Percentiles rank a stretch among this genome's conserved stretches.
Conservation (phyloP, 345 rosid species). For the Hibiscus tridactylites region DNA sequence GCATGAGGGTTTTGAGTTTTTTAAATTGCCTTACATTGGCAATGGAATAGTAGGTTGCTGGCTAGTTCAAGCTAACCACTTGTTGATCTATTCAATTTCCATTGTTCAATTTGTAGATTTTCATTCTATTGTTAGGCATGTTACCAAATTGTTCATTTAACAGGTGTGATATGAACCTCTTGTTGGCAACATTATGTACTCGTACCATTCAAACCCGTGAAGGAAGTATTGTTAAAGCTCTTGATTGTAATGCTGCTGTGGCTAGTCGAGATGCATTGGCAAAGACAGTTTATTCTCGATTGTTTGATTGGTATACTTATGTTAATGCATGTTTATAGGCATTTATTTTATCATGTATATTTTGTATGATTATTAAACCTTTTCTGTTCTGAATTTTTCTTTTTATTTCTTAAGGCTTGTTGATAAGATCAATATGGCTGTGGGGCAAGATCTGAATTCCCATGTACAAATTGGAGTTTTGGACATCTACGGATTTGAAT, state of each 20-base stretch:
- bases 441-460: constrained; percentile 82
- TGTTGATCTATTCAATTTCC: neutral
- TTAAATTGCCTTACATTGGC: neutral
- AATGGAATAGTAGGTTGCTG: neutral
- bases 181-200: constrained; percentile 71
- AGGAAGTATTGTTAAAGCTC: constrained; percentile 82
- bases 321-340: constrained; percentile 3
- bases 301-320: constrained; percentile 82
- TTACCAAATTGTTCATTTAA: constrained; percentile 13
- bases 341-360: constrained; percentile 1
- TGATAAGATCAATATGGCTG: constrained; percentile 82
- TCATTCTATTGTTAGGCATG: neutral
- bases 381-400: constrained; percentile 11
- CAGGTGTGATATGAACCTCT: constrained; percentile 82
- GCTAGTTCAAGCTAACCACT: neutral
- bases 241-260: constrained; percentile 88
- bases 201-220: constrained; percentile 95
- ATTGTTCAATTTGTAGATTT: neutral
- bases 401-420: constrained; percentile 61
- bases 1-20: neutral
- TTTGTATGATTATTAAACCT: constrained; percentile 1
- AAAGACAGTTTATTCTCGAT: constrained; percentile 84
- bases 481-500: constrained; percentile 98
- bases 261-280: constrained; percentile 95
- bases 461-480: constrained; percentile 76